Percentiles rank a stretch among this genome's conserved stretches.
These are phyloP conservation scores for Noccaea caerulescens DNA, from an alignment of 345 rosid genomes.

Conservation along the genomic window DNA sequence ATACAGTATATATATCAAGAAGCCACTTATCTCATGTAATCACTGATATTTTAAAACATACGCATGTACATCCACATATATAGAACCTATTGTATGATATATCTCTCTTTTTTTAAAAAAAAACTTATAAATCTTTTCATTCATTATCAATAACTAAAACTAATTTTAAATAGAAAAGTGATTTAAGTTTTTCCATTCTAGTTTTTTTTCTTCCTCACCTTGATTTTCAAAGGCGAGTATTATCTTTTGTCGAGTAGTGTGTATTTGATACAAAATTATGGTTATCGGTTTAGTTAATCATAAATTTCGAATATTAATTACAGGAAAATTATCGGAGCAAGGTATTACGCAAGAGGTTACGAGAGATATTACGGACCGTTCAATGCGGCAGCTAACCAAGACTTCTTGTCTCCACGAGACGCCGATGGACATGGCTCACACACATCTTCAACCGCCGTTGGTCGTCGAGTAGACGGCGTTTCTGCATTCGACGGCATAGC, in stretches of 20 bases:
- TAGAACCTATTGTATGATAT: no score
- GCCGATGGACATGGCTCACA: conserved; percentile 77
- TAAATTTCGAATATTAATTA: background rate
- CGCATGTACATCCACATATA: no score
- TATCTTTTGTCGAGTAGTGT: no score
- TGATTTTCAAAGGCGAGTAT: background rate
- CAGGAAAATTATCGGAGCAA: conserved; percentile 79
- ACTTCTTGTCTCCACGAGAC: conserved; percentile 73
- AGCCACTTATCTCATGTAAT: background rate
- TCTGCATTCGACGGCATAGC: conserved; percentile 60
- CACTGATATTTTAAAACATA: no score
- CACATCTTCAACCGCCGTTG: conserved; percentile 70
- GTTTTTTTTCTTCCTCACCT: background rate
- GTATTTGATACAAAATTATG: background rate
- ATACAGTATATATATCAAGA: background rate
- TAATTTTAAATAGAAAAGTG: background rate
- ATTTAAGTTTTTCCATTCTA: no score
- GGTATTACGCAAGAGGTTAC: conserved; percentile 60
- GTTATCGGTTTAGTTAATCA: background rate
- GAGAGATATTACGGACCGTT: conserved; percentile 46
- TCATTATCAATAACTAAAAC: no score
- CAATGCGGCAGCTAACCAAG: conserved; percentile 47
- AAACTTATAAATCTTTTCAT: no score
- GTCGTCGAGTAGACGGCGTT: conserved; percentile 47
- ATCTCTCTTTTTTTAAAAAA: no score